Conservation (phyloP, 169 alveolate species). For the Cryptosporidium parvum region DNA sequence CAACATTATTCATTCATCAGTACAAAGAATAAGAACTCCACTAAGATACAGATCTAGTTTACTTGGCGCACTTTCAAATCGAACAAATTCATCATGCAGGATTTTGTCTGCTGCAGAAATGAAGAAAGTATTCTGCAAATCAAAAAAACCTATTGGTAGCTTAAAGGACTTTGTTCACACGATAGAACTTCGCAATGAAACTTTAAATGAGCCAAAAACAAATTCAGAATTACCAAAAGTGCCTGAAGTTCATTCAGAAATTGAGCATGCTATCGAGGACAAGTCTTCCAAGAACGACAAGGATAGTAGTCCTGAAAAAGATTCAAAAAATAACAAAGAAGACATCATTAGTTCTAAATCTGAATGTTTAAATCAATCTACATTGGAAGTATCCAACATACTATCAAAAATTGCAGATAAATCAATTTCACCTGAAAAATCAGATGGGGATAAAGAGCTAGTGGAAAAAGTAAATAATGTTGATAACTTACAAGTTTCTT, state of each 20-base stretch:
- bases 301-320: neutral
- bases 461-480: neutral
- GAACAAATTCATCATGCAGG: conserved; percentile 42
- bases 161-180: conserved; percentile 49
- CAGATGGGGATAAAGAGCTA: neutral
- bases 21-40: conserved; percentile 57
- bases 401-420: neutral
- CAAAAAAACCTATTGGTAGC: conserved; percentile 56
- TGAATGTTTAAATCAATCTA: neutral
- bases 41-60: conserved; percentile 64
- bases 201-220: neutral
- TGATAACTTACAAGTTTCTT: neutral
- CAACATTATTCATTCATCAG: neutral
- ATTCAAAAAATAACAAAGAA: neutral
- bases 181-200: conserved; percentile 25
- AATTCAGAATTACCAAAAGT: conserved; percentile 12
- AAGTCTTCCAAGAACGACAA: neutral
- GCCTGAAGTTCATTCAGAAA: neutral
- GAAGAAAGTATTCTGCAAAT: conserved; percentile 55
- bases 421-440: neutral
- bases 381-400: neutral
- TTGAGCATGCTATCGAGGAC: neutral
- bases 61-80: conserved; percentile 36
- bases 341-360: neutral
- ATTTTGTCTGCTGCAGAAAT: conserved; percentile 74